Evolutionary conservation across 2,329 filamentous ascomycete species (phyloP).

Genomic region (Fusarium sp.): DNA sequence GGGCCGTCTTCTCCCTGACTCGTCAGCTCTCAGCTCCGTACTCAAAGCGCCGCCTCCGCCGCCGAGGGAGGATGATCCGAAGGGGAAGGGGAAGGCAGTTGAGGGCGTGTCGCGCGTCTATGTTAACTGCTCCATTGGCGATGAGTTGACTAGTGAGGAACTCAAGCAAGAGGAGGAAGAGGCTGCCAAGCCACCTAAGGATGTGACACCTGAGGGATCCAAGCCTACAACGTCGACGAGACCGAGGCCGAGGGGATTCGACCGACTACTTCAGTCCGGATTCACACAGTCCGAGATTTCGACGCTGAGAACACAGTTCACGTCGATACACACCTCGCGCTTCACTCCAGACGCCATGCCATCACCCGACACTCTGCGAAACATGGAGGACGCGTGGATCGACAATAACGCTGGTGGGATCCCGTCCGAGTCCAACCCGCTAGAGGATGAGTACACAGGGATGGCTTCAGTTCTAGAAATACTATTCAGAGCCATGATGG

Average conservation of each 20-base stretch:
- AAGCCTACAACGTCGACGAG: slow-evolving; percentile 45
- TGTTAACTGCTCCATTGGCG: slow-evolving; percentile 93
- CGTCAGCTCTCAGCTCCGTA: slow-evolving; percentile 73
- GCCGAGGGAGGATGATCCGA: slow-evolving; percentile 50
- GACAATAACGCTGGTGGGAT: slow-evolving; percentile 70
- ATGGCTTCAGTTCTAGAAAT: slow-evolving; percentile 77
- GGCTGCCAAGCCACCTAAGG: slow-evolving; percentile 52
- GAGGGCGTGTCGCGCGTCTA: slow-evolving; percentile 76
- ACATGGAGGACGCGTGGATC: slow-evolving; percentile 91
- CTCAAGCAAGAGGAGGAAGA: slow-evolving; percentile 74
- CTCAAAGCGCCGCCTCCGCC: slow-evolving; percentile 71
- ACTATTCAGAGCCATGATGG: slow-evolving; percentile 86
- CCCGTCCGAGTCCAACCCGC: slow-evolving; percentile 52
- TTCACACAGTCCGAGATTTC: slow-evolving; percentile 88
- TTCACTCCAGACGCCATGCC: slow-evolving; percentile 93
- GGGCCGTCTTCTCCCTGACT: slow-evolving; percentile 86
- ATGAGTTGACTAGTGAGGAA: slow-evolving; percentile 75
- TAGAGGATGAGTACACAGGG: slow-evolving; percentile 63
- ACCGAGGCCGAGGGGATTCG: slow-evolving; percentile 77
- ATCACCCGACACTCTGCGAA: slow-evolving; percentile 77
- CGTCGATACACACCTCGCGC: slow-evolving; percentile 82
- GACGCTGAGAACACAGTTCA: slow-evolving; percentile 87
- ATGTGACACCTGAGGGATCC: slow-evolving; percentile 62
- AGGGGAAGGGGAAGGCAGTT: slow-evolving; percentile 71
- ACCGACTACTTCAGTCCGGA: slow-evolving; percentile 83